Evolutionary conservation across 2,329 filamentous ascomycete genomes (phyloP).

Genomic region (Ceratocystis smalleyi): DNA sequence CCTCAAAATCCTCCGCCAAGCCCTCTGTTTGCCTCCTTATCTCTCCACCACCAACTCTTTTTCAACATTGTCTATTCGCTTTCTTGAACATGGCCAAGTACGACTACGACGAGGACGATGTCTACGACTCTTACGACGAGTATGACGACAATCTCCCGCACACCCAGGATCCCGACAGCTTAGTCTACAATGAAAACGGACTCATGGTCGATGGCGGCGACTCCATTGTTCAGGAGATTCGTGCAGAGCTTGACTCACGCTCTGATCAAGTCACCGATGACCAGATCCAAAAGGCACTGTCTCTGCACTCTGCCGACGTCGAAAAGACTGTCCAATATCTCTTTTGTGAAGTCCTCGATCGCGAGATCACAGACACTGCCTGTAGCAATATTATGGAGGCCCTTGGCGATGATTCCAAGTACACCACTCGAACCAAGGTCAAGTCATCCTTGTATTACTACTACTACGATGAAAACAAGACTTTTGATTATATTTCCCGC

Average conservation of each 20-base stretch:
- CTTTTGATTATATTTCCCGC: conserved; percentile 55
- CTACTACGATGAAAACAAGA: conserved; percentile 72
- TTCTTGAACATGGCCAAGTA: conserved; percentile 13
- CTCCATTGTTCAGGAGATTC: not conserved
- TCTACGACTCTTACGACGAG: conserved; percentile 33
- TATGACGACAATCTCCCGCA: conserved; percentile 22
- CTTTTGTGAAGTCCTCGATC: conserved; percentile 10
- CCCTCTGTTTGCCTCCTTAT: not conserved
- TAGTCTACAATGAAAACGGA: conserved; percentile 9
- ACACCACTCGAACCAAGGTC: conserved; percentile 44
- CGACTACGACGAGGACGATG: conserved; percentile 21
- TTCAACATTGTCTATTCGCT: not conserved
- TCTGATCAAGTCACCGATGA: conserved; percentile 13
- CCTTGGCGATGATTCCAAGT: conserved; percentile 32
- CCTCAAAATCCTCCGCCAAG: not conserved
- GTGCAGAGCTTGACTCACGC: conserved; percentile 11
- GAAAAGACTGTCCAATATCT: conserved; percentile 8
- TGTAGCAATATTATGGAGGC: conserved; percentile 24
- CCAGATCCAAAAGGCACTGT: conserved; percentile 6
- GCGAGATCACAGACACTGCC: conserved; percentile 4
- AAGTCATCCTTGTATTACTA: conserved; percentile 79
- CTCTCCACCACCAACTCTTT: not conserved
- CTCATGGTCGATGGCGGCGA: conserved; percentile 5
- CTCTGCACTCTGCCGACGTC: not conserved
- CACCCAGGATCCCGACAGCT: not conserved